A percentile compares a stretch with the other conserved stretches of the same genome.
Evolutionary conservation across 139 green algal species (phyloP).

Genomic region (Tetradesmus obliquus): DNA sequence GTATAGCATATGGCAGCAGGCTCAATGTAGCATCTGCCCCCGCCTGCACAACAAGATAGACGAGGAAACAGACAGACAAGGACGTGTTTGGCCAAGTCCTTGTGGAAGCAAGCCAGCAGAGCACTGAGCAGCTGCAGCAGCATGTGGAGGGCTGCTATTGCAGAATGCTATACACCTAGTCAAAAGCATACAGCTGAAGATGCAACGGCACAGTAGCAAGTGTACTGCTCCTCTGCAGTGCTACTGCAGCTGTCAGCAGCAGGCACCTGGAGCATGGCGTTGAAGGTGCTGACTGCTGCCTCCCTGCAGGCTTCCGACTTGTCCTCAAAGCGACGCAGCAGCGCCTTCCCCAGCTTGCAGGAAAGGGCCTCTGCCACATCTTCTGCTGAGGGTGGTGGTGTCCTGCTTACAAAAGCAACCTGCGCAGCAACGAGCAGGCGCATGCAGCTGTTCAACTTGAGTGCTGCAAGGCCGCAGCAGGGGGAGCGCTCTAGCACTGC

Average conservation of each 20-base stretch:
- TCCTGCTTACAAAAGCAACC: background rate
- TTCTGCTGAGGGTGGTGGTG: background rate
- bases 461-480: background rate
- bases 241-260: background rate
- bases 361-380: background rate
- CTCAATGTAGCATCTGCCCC: slow-evolving; percentile 52
- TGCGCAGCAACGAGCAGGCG: background rate
- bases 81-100: too few relatives aligned
- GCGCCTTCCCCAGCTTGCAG: slow-evolving; percentile 55
- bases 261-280: background rate
- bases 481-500: background rate
- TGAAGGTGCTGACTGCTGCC: slow-evolving; percentile 48
- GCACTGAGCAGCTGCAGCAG: background rate
- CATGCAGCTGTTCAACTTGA: background rate
- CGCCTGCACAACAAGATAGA: slow-evolving; percentile 10
- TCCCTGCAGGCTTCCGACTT: slow-evolving; percentile 51
- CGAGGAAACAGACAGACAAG: background rate
- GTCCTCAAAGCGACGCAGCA: slow-evolving; percentile 68
- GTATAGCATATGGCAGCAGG: slow-evolving; percentile 67
- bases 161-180: background rate
- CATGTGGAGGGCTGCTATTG: too few relatives aligned
- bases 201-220: too few relatives aligned
- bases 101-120: background rate
- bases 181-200: too few relatives aligned
- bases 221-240: background rate